Percentiles rank a stretch among this genome's conserved stretches.
These are phyloP conservation scores for Trifolium pratense DNA, from an alignment of 306 rosid species.

Conservation along the genomic window DNA sequence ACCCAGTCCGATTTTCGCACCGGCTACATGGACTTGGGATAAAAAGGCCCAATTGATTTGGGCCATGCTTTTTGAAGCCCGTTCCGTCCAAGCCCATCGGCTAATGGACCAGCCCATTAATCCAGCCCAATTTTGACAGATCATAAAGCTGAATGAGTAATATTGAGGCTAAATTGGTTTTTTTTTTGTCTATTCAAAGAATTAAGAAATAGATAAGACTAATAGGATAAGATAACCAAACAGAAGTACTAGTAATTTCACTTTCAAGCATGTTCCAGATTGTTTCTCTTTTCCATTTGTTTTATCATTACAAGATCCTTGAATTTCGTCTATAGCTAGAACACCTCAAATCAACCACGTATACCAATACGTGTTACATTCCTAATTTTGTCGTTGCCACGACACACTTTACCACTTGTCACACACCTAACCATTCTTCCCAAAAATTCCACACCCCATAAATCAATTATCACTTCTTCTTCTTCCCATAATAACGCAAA, in stretches of 20 bases:
- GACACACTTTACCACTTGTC: slow-evolving; percentile 44
- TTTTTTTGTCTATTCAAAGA: too few relatives aligned
- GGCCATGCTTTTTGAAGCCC: too few relatives aligned
- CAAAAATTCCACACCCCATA: slow-evolving; percentile 4
- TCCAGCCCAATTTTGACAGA: too few relatives aligned
- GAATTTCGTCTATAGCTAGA: slow-evolving; percentile 41
- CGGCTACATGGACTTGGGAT: too few relatives aligned
- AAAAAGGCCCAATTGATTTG: too few relatives aligned
- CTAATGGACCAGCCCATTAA: too few relatives aligned
- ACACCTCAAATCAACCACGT: slow-evolving; percentile 46
- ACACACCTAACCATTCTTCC: background rate
- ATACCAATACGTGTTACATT: slow-evolving; percentile 28
- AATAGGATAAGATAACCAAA: too few relatives aligned
- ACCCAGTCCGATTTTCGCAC: too few relatives aligned
- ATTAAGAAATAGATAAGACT: too few relatives aligned
- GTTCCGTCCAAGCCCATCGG: too few relatives aligned
- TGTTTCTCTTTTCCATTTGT: background rate
- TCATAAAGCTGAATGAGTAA: too few relatives aligned
- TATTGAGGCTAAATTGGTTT: too few relatives aligned
- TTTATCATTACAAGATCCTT: slow-evolving; percentile 13
- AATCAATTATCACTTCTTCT: background rate
- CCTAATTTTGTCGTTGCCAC: slow-evolving; percentile 35
- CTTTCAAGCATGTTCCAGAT: background rate
- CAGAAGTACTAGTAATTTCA: background rate
- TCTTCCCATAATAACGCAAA: slow-evolving; percentile 14